Base-by-base conservation (phyloP, 2,329 filamentous ascomycete species). In the Aspergillus vadensis region DNA sequence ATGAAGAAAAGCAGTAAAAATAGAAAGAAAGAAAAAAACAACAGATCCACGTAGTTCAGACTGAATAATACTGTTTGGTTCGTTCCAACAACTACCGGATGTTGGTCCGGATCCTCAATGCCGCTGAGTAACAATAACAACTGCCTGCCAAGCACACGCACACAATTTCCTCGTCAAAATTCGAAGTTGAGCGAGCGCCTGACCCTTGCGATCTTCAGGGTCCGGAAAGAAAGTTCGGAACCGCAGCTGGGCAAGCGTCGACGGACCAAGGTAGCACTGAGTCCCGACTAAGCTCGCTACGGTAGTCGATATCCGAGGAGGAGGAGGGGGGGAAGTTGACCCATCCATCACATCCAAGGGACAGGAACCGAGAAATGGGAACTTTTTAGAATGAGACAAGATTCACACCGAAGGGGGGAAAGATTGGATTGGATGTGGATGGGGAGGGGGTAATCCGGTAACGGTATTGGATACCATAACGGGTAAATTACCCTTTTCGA, bases 211-310 rank as follows among this genome's bases (percentile, higher is more conserved):
- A 55, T 55, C 53, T 55, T 55, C 53, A 55, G 53, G 53, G 53
- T 55, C 53, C 53, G 53, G 32, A 44, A 55, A 55, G 53, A 55
- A 55, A 55, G 53, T 55, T 55, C 30, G 53, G 41, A 47, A 55
- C 39, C 53, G 36, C 30, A 44, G 38, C 52, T 43, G 25, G 38
- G 27, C 39, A 50, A 27, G 25, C 32, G 32, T 36, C 32, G 32
- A 4, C 47, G 25, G 25, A 30, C 47, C 47, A 50, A 27, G 47
- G 47, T 50, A n/a, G 47, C 25, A 49, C 6, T 15, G 44, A 49
- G 9, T 27, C 21, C 23, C 12, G 44, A 43, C 53, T 44, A 53
- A 53, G 12, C 36, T 38, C 8, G 17, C 50, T 53, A 39, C 30
- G 50, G 36, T 39, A 53, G 50, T 53, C 21, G 50, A 53, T 50